A percentile compares a stretch with the other conserved stretches of the same genome.
Conservation (phyloP, 495 filamentous ascomycete genomes). For the Tuber microsphaerosporum region DNA sequence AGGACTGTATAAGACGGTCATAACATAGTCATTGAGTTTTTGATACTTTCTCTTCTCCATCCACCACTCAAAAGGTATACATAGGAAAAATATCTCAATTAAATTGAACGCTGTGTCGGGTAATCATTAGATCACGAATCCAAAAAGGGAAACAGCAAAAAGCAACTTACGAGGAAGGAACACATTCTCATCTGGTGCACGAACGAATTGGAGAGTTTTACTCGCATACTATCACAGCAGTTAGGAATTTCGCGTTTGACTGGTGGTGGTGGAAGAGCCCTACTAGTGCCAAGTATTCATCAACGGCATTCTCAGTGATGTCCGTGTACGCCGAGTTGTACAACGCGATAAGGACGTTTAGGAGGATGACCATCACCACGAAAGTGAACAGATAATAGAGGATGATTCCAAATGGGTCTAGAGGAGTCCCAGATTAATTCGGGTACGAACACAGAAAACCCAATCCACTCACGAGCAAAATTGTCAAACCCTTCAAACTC, state of each 20-base stretch:
- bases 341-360: conserved; percentile 91
- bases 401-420: conserved; percentile 72
- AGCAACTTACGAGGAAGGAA: conserved; percentile 62
- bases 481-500: conserved; percentile 84
- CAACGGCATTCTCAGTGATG: conserved; percentile 87
- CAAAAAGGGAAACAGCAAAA: conserved; percentile 38
- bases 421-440: conserved; percentile 62
- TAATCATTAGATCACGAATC: conserved; percentile 7
- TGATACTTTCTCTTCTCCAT: conserved; percentile 61
- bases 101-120: conserved; percentile 63
- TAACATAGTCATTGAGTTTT: conserved; percentile 74
- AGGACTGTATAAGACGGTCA: conserved; percentile 79
- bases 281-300: conserved; percentile 81
- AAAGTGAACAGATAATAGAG: conserved; percentile 96
- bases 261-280: neutral
- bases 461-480: conserved; percentile 46
- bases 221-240: conserved; percentile 54
- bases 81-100: conserved; percentile 72
- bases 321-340: conserved; percentile 96
- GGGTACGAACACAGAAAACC: conserved; percentile 71
- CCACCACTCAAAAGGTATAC: conserved; percentile 94
- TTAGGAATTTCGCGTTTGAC: neutral
- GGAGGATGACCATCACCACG: conserved; percentile 80
- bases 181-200: conserved; percentile 95
- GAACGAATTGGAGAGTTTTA: conserved; percentile 91